Percentiles rank a stretch among this genome's conserved stretches.
Conservation (phyloP, 2,329 filamentous ascomycete species). For the Aspergillus chevalieri region DNA sequence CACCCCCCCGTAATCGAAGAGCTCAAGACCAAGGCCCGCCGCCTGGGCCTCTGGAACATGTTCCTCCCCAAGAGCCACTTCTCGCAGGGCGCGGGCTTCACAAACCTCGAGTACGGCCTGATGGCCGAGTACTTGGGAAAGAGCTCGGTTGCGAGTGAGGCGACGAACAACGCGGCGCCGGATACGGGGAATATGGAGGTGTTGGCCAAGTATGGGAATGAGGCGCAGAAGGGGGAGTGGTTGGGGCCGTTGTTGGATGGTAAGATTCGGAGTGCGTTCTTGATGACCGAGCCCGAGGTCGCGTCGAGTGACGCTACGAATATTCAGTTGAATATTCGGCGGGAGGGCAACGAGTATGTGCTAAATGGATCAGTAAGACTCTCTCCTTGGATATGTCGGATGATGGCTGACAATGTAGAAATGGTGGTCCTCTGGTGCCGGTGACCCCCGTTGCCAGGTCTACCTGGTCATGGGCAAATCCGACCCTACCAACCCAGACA, state of each 20-base stretch:
- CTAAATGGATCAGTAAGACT: slow-evolving; percentile 73
- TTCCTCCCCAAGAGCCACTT: slow-evolving; percentile 94
- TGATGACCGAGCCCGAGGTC: slow-evolving; percentile 89
- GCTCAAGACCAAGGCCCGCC: slow-evolving; percentile 74
- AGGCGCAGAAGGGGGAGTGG: slow-evolving; percentile 78
- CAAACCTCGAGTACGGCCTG: slow-evolving; percentile 91
- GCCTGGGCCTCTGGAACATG: slow-evolving; percentile 94
- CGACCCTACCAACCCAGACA: slow-evolving; percentile 65
- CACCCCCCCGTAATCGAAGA: slow-evolving; percentile 81
- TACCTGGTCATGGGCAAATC: slow-evolving; percentile 98
- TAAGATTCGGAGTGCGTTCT: slow-evolving; percentile 79
- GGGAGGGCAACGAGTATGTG: slow-evolving; percentile 81
- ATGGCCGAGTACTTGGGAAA: slow-evolving; percentile 96
- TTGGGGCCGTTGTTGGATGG: slow-evolving; percentile 74
- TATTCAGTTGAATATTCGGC: slow-evolving; percentile 74
- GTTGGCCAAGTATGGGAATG: slow-evolving; percentile 81
- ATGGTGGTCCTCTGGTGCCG: slow-evolving; percentile 98
- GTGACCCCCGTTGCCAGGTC: slow-evolving; percentile 83
- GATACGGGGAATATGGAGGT: slow-evolving; percentile 97
- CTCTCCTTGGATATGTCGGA: background rate
- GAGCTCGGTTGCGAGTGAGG: slow-evolving; percentile 74
- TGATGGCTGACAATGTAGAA: slow-evolving; percentile 51
- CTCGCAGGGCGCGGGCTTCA: slow-evolving; percentile 88
- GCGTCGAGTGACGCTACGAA: slow-evolving; percentile 90
- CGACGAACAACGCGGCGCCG: slow-evolving; percentile 82